A percentile compares a stretch with the other conserved stretches of the same genome.
Conservation (phyloP, 305 asterid species). For the Solanum hybrid region DNA sequence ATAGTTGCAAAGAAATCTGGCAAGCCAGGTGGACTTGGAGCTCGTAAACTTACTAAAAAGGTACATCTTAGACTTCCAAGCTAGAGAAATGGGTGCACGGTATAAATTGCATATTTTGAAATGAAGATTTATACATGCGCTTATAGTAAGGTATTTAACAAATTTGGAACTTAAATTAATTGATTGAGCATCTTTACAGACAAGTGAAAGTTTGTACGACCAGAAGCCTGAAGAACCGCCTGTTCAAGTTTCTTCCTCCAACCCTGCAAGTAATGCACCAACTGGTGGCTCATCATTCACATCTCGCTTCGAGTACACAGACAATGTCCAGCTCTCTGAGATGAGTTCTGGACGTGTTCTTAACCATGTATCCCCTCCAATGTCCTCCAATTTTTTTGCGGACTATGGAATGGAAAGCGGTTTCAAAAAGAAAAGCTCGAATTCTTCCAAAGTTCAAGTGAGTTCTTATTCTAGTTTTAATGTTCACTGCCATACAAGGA, state of each 20-base stretch:
- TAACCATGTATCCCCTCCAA: constrained; percentile 40
- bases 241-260: constrained; percentile 49
- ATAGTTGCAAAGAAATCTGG: constrained; percentile 71
- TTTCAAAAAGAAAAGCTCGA: constrained; percentile 64
- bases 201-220: constrained; percentile 87
- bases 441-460: constrained; percentile 73
- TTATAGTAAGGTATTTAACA: neutral
- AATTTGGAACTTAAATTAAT: neutral
- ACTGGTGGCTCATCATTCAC: constrained; percentile 21
- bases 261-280: constrained; percentile 22
- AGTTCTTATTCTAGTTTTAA: constrained; percentile 15
- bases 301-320: constrained; percentile 34
- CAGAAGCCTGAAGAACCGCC: constrained; percentile 88
- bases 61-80: constrained; percentile 23
- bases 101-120: neutral
- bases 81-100: neutral
- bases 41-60: constrained; percentile 80
- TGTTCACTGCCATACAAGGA: neutral
- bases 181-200: constrained; percentile 35
- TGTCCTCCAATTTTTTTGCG: constrained; percentile 64
- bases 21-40: constrained; percentile 90
- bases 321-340: constrained; percentile 56
- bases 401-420: constrained; percentile 95
- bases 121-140: neutral
- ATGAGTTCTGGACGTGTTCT: constrained; percentile 50